Conservation (phyloP, 495 filamentous ascomycete genomes). For the Penicillium daleae region DNA sequence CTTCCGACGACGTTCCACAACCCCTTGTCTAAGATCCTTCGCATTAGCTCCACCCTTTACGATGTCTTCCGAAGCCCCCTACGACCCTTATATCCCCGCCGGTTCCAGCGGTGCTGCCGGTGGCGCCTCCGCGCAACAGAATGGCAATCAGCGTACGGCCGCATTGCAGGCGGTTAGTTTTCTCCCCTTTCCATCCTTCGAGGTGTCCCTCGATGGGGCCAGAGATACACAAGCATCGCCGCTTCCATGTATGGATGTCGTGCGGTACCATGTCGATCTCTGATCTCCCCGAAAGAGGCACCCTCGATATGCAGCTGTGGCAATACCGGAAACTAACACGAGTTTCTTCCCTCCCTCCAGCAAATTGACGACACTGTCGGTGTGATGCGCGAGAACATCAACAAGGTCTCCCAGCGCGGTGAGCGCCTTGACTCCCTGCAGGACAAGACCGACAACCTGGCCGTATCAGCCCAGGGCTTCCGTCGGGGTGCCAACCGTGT, state of each 20-base stretch:
- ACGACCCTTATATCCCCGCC: constrained; percentile 89
- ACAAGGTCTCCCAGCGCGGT: constrained; percentile 89
- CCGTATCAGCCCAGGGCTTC: constrained; percentile 88
- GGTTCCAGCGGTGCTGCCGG: constrained; percentile 54
- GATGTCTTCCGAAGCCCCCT: constrained; percentile 73
- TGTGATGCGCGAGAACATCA: constrained; percentile 93
- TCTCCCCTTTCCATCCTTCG: constrained; percentile 4
- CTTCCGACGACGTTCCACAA: constrained; percentile 12
- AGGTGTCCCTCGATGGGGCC: neutral
- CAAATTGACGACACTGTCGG: constrained; percentile 95
- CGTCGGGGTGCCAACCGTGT: constrained; percentile 93
- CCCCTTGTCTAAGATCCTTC: constrained; percentile 23
- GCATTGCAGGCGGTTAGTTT: constrained; percentile 78
- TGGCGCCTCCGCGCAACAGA: constrained; percentile 58
- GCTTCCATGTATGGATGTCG: neutral
- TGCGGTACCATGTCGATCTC: constrained; percentile 3
- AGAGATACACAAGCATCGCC: neutral
- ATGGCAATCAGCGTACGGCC: constrained; percentile 66
- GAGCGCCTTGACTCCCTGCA: constrained; percentile 86
- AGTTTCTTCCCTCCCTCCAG: constrained; percentile 50
- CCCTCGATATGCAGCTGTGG: constrained; percentile 4
- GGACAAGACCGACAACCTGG: constrained; percentile 95
- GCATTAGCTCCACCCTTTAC: constrained; percentile 31
- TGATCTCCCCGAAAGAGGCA: constrained; percentile 8
- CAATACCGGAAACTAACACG: constrained; percentile 22